Conservation (phyloP, 2,329 filamentous ascomycete species). For the Xylaria sp. region DNA sequence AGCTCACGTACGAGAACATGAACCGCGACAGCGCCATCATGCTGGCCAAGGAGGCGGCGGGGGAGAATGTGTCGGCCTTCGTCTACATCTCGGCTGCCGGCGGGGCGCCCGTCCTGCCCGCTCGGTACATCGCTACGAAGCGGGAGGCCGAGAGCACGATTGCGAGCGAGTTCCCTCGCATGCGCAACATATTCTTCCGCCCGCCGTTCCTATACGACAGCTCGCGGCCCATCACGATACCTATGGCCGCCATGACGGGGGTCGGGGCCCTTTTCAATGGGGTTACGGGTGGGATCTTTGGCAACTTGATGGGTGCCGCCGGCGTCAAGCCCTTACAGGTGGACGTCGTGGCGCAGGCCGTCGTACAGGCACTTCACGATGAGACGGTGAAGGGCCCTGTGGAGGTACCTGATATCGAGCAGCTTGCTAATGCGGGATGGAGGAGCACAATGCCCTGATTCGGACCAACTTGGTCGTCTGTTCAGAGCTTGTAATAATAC, state of each 20-base stretch:
- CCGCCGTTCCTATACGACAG: conserved; percentile 91
- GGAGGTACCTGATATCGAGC: conserved; percentile 82
- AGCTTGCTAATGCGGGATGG: conserved; percentile 84
- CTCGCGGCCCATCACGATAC: conserved; percentile 82
- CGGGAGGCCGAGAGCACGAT: conserved; percentile 87
- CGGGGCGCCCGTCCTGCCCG: conserved; percentile 84
- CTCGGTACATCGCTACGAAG: conserved; percentile 90
- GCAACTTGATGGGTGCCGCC: conserved; percentile 80
- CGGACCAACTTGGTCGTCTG: not conserved
- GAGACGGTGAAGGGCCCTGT: conserved; percentile 77
- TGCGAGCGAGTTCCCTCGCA: conserved; percentile 73
- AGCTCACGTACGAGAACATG: conserved; percentile 96
- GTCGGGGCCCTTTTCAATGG: conserved; percentile 81
- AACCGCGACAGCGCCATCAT: conserved; percentile 90
- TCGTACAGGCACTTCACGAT: conserved; percentile 86
- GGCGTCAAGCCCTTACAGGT: conserved; percentile 88
- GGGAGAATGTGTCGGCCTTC: conserved; percentile 74
- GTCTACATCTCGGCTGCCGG: conserved; percentile 89
- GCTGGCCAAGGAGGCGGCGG: conserved; percentile 79
- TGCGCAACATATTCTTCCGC: conserved; percentile 84
- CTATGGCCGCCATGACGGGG: conserved; percentile 81
- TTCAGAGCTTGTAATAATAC: conserved; percentile 34
- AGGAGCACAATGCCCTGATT: conserved; percentile 85
- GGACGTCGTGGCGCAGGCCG: conserved; percentile 86
- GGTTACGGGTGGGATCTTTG: conserved; percentile 78